A percentile compares a stretch with the other conserved stretches of the same genome.
phyloP scores from a whole-genome alignment of 106 monocot species.

The Alisma plantagoaquatica region DNA sequence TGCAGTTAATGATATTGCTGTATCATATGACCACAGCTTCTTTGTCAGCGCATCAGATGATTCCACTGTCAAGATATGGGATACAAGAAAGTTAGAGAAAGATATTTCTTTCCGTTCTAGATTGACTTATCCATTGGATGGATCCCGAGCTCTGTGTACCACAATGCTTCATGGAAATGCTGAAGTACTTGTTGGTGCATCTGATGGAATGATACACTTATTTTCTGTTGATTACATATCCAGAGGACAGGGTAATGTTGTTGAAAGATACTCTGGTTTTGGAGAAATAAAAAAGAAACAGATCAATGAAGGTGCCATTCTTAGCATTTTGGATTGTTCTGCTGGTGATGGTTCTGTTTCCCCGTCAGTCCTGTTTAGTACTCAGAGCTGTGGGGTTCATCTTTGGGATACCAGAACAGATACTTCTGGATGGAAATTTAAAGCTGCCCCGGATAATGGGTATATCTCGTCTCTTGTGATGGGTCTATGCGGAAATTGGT shows the following conservation, averaged over 20 bases:
- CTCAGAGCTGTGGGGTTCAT: conserved; percentile 56
- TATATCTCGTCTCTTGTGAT: conserved; percentile 69
- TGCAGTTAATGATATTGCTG: conserved; percentile 78
- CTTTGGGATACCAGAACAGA: conserved; percentile 74
- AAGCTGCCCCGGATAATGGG: conserved; percentile 61
- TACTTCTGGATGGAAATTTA: conserved; percentile 56
- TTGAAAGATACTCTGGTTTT: conserved; percentile 95
- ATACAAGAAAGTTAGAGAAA: conserved; percentile 87
- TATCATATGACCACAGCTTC: conserved; percentile 77
- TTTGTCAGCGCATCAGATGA: conserved; percentile 90
- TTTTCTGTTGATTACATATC: conserved; percentile 87
- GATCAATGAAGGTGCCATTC: conserved; percentile 69
- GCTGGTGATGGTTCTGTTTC: conserved; percentile 36
- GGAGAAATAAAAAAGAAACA: conserved; percentile 79
- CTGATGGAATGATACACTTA: conserved; percentile 65
- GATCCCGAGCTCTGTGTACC: conserved; percentile 55
- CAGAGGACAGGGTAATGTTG: conserved; percentile 54
- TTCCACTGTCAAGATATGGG: conserved; percentile 92
- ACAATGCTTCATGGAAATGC: conserved; percentile 67
- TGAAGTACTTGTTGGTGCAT: conserved; percentile 65
- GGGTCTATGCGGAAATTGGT: conserved; percentile 96
- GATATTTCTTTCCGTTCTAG: conserved; percentile 93
- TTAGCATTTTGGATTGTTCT: conserved; percentile 71
- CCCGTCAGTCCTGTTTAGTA: conserved; percentile 73
- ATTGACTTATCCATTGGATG: conserved; percentile 71